Conservation (phyloP, 2,329 filamentous ascomycete genomes). For the Diaporthe eres region DNA sequence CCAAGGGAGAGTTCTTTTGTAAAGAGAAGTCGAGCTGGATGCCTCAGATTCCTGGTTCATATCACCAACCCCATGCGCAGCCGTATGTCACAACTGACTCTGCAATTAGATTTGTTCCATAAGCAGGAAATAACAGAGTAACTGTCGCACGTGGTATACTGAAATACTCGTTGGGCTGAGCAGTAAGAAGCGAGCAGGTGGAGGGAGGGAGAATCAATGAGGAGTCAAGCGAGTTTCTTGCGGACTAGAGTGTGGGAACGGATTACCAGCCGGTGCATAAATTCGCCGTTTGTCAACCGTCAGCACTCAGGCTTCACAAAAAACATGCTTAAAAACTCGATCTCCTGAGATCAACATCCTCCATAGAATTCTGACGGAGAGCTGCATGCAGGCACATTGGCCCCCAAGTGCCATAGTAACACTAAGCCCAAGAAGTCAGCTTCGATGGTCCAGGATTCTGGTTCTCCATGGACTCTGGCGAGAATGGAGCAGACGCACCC, state of each 20-base stretch:
- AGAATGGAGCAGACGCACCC: not conserved
- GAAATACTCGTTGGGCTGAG: too few species aligned
- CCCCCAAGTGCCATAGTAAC: not conserved
- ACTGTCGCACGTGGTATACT: not conserved
- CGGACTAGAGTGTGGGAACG: not conserved
- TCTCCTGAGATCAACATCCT: not conserved
- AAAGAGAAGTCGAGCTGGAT: slow-evolving; percentile 63
- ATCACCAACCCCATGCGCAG: not conserved
- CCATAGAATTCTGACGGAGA: not conserved
- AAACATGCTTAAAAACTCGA: not conserved
- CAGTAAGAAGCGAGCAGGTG: not conserved
- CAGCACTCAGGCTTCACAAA: not conserved
- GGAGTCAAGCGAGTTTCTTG: not conserved
- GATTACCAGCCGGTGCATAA: not conserved
- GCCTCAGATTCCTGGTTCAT: slow-evolving; percentile 61
- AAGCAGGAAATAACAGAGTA: slow-evolving; percentile 61
- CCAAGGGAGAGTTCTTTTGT: slow-evolving; percentile 70
- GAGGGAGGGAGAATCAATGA: not conserved
- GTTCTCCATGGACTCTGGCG: not conserved
- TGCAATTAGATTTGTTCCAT: slow-evolving; percentile 57
- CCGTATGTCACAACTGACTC: not conserved
- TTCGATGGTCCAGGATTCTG: not conserved
- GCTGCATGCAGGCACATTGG: not conserved
- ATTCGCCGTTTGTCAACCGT: not conserved
- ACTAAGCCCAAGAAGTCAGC: not conserved